Conservation (phyloP, 345 rosid genomes). For the Aquilaria yunnanensis region DNA sequence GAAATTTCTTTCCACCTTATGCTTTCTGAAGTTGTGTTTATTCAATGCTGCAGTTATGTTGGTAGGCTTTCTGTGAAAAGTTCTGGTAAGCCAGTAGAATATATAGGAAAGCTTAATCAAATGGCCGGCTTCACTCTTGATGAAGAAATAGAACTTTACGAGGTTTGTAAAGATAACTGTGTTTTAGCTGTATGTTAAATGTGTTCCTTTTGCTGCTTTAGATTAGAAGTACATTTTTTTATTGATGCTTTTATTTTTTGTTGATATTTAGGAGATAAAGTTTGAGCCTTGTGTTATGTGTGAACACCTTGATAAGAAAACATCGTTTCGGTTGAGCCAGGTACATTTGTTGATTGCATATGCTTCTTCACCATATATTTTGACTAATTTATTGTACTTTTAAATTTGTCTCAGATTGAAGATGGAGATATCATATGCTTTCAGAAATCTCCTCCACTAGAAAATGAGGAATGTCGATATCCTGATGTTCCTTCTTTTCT, state of each 20-base stretch:
- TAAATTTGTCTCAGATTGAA: slow-evolving; percentile 51
- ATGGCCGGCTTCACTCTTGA: slow-evolving; percentile 91
- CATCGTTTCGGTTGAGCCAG: slow-evolving; percentile 68
- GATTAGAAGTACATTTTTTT: no score
- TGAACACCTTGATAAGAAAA: slow-evolving; percentile 73
- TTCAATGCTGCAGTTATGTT: slow-evolving; percentile 48
- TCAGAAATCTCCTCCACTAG: slow-evolving; percentile 57
- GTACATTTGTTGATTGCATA: slow-evolving; percentile 24
- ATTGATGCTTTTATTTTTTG: slow-evolving; percentile 5
- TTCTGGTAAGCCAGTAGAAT: slow-evolving; percentile 74
- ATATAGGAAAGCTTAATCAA: slow-evolving; percentile 60
- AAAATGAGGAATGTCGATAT: slow-evolving; percentile 49
- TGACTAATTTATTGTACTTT: slow-evolving; percentile 1
- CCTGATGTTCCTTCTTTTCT: slow-evolving; percentile 84
- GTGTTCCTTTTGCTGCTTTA: no score
- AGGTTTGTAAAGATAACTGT: slow-evolving; percentile 37
- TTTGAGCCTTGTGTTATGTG: slow-evolving; percentile 93
- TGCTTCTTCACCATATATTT: slow-evolving; percentile 5
- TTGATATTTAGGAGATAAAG: slow-evolving; percentile 72
- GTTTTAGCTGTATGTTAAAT: no score
- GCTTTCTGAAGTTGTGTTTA: slow-evolving; percentile 15
- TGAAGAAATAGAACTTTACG: slow-evolving; percentile 84
- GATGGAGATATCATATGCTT: slow-evolving; percentile 97
- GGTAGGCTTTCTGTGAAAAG: slow-evolving; percentile 85
- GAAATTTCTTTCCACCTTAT: neutral